Base-by-base conservation (phyloP, 352 stramenopile genomes). In the Pythium phragmitis region DNA sequence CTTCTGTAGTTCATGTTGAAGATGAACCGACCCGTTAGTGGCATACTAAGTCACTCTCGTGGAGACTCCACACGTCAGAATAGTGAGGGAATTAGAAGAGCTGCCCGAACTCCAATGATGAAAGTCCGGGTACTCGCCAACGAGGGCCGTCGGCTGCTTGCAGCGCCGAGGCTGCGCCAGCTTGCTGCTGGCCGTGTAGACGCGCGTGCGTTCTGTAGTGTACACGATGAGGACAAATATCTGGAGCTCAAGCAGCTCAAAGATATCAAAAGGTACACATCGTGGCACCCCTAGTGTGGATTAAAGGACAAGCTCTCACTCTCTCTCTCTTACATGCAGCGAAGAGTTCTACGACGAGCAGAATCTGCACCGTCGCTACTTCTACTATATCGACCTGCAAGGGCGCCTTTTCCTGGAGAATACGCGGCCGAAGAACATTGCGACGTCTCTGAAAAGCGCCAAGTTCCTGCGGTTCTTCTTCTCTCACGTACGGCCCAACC, bases 401-500 rank as follows among this genome's bases (percentile, higher is more conserved):
- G 85, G 85, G 0, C 82, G 84, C 5, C 53, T 94, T 42, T 92
- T 92, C 48, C 57, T 92, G 13, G 85, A 94, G 72, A 76, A 94
- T 71, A 91, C 81, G 8, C 74, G 77, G 12, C 85, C 85, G 11
- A 94, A 94, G 66, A 94, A 92, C 75, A 91, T 94, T 17, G 85
- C 85, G 39, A 94, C 85, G 54, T 91, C 80, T 7, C 68, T 94
- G 16, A 94, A 94, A 48, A 92, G 82, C 52, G 69, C 75, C 73
- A 91, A 91, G 63, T 94, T 94, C 52, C 66, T 94, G 63, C 70
- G 72, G 9, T 94, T 94, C 59, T 94, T 94, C 72, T 94, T 91
- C 65, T 82, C 74, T 9, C 80, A 91, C 17, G 42, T 92, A 17
- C 80, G 71, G 36, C 67, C 60, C 3, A 89, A 92, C 57, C 54